A percentile compares a stretch with the other conserved stretches of the same genome.
Evolutionary conservation across 768 basidiomycete species (phyloP).

Genomic region (Hysterangium stoloniferum): DNA sequence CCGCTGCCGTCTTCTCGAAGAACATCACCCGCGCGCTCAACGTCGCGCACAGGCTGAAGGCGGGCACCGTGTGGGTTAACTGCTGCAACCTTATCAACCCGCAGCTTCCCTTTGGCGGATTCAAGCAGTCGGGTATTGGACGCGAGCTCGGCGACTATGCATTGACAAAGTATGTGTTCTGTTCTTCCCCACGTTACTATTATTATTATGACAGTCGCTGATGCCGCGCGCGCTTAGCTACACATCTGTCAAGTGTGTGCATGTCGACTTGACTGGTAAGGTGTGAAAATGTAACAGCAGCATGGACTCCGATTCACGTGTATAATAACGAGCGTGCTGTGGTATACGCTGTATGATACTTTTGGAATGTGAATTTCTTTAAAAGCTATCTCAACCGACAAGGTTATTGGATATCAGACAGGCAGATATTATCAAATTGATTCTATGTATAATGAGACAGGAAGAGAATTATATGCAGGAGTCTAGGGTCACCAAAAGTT

Average conservation of each 20-base stretch:
- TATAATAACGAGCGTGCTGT: not conserved
- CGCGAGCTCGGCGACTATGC: slow-evolving; percentile 78
- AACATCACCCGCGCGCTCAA: slow-evolving; percentile 68
- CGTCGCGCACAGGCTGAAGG: slow-evolving; percentile 66
- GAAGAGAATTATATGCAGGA: too few species aligned
- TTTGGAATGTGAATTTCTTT: too few species aligned
- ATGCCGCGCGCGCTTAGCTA: slow-evolving; percentile 33
- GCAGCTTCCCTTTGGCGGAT: slow-evolving; percentile 76
- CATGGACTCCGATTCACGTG: not conserved
- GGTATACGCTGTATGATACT: too few species aligned
- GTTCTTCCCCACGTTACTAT: not conserved
- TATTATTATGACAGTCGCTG: not conserved
- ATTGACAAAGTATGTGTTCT: slow-evolving; percentile 37
- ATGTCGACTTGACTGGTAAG: slow-evolving; percentile 44
- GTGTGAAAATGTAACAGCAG: slow-evolving; percentile 11
- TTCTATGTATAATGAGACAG: too few species aligned
- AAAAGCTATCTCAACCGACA: too few species aligned
- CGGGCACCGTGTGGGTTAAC: slow-evolving; percentile 71
- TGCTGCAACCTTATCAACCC: slow-evolving; percentile 42
- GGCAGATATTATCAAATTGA: too few species aligned
- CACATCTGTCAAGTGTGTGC: slow-evolving; percentile 62
- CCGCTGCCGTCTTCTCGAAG: slow-evolving; percentile 78
- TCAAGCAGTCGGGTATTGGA: slow-evolving; percentile 77
- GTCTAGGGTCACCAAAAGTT: too few species aligned
- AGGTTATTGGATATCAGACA: too few species aligned